Evolutionary conservation across 2,329 filamentous ascomycete species (phyloP).

Genomic region (Curvularia sp.): DNA sequence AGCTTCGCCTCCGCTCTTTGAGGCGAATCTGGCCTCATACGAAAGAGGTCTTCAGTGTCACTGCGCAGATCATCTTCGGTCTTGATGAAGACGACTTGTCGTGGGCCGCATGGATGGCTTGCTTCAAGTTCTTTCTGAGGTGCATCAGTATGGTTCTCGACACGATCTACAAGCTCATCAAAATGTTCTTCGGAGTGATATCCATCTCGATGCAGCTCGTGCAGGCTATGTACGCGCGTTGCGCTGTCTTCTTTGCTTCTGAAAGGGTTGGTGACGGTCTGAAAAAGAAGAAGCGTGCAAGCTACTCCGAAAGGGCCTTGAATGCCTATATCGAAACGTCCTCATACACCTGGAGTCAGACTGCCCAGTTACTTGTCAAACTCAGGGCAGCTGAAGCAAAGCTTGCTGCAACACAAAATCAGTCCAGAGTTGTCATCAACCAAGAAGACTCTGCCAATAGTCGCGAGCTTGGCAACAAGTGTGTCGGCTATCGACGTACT

Average conservation of each 20-base stretch:
- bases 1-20: neutral
- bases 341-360: neutral
- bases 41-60: neutral
- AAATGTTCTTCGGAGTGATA: neutral
- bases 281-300: neutral
- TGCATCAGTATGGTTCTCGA: neutral
- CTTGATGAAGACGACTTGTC: neutral
- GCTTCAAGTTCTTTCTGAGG: neutral
- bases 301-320: no score
- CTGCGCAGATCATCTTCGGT: slow-evolving; percentile 1
- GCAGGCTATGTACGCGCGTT: neutral
- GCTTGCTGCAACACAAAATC: neutral
- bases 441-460: neutral
- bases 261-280: neutral
- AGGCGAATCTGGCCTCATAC: neutral
- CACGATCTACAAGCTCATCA: neutral
- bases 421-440: neutral
- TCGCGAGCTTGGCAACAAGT: slow-evolving; percentile 6
- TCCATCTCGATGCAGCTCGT: neutral
- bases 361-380: neutral
- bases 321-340: slow-evolving; percentile 1
- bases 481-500: neutral
- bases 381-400: neutral
- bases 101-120: slow-evolving; percentile 2
- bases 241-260: neutral